Conservation (phyloP, 2,329 filamentous ascomycete genomes). For the Calcarisporium arbuscula region DNA sequence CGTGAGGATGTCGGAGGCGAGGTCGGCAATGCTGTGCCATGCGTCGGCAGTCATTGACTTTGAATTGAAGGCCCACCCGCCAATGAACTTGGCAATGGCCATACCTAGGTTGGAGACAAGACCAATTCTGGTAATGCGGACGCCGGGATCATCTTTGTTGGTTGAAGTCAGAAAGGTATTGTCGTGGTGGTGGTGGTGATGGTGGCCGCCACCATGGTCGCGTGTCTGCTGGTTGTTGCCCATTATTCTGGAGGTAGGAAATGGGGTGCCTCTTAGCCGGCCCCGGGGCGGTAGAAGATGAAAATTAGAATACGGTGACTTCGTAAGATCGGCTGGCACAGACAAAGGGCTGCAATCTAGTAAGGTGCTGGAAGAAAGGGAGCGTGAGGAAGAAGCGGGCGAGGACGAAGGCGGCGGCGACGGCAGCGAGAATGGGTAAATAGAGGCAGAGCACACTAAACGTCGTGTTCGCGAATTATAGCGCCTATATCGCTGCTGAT, state of each 20-base stretch:
- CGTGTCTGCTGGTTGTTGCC: slow-evolving; percentile 26
- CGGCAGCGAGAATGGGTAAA: too few relatives aligned
- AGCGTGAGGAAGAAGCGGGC: too few relatives aligned
- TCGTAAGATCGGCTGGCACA: too few relatives aligned
- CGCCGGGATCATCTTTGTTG: slow-evolving; percentile 65
- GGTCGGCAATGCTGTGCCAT: slow-evolving; percentile 90
- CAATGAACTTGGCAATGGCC: slow-evolving; percentile 87
- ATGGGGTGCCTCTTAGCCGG: background rate
- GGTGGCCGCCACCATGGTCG: slow-evolving; percentile 33
- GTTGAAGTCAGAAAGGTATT: slow-evolving; percentile 90
- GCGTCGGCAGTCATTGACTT: slow-evolving; percentile 90
- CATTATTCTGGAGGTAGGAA: slow-evolving; percentile 16
- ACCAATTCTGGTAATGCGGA: slow-evolving; percentile 54
- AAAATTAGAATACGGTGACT: too few relatives aligned
- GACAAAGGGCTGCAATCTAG: too few relatives aligned
- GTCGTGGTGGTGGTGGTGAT: slow-evolving; percentile 77
- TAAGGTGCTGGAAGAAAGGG: too few relatives aligned
- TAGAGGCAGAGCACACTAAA: too few relatives aligned
- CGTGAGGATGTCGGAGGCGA: slow-evolving; percentile 91
- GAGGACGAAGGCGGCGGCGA: too few relatives aligned
- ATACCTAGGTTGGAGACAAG: slow-evolving; percentile 82
- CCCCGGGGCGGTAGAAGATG: slow-evolving; percentile 7
- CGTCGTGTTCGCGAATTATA: too few relatives aligned
- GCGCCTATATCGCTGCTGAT: too few relatives aligned
- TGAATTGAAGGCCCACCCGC: slow-evolving; percentile 91